Percentiles rank a stretch among this genome's conserved stretches.
Conservation (phyloP, 495 filamentous ascomycete genomes). For the Talaromyces nanjingensis region DNA sequence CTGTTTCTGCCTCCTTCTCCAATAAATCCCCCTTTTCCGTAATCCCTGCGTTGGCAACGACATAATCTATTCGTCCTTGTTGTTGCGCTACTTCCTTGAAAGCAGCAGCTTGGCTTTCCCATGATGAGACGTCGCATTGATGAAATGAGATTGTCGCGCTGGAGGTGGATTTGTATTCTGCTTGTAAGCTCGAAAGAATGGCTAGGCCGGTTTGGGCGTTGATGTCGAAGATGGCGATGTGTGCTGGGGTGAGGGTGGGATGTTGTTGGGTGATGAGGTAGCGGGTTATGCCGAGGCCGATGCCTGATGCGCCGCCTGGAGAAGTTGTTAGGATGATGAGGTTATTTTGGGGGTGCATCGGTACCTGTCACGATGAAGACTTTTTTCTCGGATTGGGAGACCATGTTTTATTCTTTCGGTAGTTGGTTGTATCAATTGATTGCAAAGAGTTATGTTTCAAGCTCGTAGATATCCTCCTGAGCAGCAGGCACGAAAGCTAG, state of each 20-base stretch:
- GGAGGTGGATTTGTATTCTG: slow-evolving; percentile 3
- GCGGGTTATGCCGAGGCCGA: slow-evolving; percentile 41
- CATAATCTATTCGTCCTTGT: slow-evolving; percentile 38
- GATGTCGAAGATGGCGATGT: slow-evolving; percentile 47
- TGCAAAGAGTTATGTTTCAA: not conserved
- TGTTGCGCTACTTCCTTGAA: slow-evolving; percentile 35
- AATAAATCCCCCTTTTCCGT: slow-evolving; percentile 35
- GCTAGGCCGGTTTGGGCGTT: slow-evolving; percentile 24
- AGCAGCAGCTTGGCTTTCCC: slow-evolving; percentile 36
- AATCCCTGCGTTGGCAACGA: slow-evolving; percentile 52
- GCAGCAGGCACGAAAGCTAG: not conserved
- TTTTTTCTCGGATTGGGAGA: not conserved
- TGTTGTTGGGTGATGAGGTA: slow-evolving; percentile 41
- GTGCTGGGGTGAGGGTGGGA: slow-evolving; percentile 11
- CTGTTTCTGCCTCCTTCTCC: slow-evolving; percentile 15
- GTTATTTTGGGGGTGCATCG: not conserved
- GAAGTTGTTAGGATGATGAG: slow-evolving; percentile 4
- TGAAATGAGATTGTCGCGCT: slow-evolving; percentile 22
- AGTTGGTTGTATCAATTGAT: not conserved
- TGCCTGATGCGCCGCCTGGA: slow-evolving; percentile 47
- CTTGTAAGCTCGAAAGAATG: slow-evolving; percentile 27
- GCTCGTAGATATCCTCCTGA: not conserved
- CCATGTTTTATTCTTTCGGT: not conserved
- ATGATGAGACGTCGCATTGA: slow-evolving; percentile 40
- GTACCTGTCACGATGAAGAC: slow-evolving; percentile 1